Evolutionary conservation across 1,284 basidiomycete genomes (phyloP), one percentile per base, ranked within the genome.

Genomic region (Melampsora abietis-canadensis): DNA sequence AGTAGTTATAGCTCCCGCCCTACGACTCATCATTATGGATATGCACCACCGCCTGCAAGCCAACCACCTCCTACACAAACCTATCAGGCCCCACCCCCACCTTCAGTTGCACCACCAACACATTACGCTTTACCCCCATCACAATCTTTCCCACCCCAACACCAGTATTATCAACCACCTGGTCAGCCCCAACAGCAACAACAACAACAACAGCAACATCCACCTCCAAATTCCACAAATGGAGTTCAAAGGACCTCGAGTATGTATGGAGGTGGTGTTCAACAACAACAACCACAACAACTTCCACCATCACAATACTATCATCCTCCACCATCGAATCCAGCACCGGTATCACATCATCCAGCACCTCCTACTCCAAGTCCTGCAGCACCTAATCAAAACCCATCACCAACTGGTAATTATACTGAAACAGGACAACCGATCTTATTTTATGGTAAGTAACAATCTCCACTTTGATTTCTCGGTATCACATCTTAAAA

Each of bases 371-470:
- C 75, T 34, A 78, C 66, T 65, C 77, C 75, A 66, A 75, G 4
- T 72, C 75, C 59, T 27, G 65, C 57, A 68, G 83, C 83, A 46
- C 30, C 78, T 63, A 59, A 57, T 40, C 19, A 72, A 51, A 37
- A 61, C 27, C 70, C 78, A 12, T 84, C 87, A 8, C 87, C 88
- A 10, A 88, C 88, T 2, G 87, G 88, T 0, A 86, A 89, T 78
- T 88, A 87, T 73, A 91, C 89, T 34, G 90, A 92, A 74, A 87
- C 89, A 66, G 92, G 92, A 0, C 85, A 86, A 60, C 87, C 87
- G 1, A 89, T 94, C 57, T 79, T 92, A 78, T 94, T 94, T 83
- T 93, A 93, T 79, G 90, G 90, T 90, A n/a, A 54, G 77, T 59
- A 0, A 8, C 12, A 12, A 40, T 30, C 76, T 75, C 10, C 19